These are phyloP conservation scores for Penicillium sp. DNA, from an alignment of 2,329 filamentous ascomycete species.

Conservation along the genomic window DNA sequence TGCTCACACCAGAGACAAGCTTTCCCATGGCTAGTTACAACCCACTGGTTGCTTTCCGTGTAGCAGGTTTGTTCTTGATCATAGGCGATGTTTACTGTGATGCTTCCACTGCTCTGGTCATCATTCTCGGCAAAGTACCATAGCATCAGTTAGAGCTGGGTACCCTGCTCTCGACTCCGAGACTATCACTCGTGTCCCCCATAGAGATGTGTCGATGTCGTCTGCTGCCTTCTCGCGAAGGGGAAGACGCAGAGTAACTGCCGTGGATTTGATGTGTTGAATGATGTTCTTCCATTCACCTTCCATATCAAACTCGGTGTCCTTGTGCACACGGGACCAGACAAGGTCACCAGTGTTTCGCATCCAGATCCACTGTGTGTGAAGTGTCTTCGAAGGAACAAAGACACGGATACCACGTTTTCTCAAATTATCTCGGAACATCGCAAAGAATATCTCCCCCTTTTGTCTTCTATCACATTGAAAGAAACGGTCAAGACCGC, in stretches of 20 bases:
- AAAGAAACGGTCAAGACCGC: conserved; percentile 30
- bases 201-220: background rate
- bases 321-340: conserved; percentile 26
- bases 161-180: background rate
- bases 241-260: conserved; percentile 1
- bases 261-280: conserved; percentile 14
- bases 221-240: conserved; percentile 3
- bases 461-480: conserved; percentile 6
- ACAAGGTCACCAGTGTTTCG: conserved; percentile 12
- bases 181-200: background rate
- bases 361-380: conserved; percentile 28
- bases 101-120: background rate
- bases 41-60: background rate
- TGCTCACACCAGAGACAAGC: conserved; percentile 25
- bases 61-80: background rate
- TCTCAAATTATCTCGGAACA: conserved; percentile 24
- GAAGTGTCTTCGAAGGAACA: conserved; percentile 7
- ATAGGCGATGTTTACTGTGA: background rate
- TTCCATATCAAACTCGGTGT: conserved; percentile 18
- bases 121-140: background rate
- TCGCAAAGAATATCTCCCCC: conserved; percentile 27
- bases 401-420: conserved; percentile 21
- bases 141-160: background rate
- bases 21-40: conserved; percentile 21
- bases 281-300: conserved; percentile 17